A percentile compares a stretch with the other conserved stretches of the same genome.
phyloP scores from a whole-genome alignment of 179 eudicot genomes.

The Gypsophila paniculata region DNA sequence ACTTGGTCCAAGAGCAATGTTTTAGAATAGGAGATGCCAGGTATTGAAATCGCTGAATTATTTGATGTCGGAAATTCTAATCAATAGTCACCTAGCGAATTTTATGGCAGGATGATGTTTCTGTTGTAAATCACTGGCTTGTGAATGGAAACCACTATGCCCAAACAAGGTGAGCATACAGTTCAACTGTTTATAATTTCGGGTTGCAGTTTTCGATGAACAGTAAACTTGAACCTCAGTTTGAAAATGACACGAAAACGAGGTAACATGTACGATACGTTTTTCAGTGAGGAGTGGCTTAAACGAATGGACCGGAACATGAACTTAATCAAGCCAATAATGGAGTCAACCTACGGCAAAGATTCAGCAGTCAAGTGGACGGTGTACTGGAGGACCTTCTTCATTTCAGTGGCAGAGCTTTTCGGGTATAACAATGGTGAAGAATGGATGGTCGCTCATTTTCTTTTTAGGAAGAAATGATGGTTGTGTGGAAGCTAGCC shows the following conservation, averaged over 20 bases:
- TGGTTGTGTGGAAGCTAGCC: not conserved
- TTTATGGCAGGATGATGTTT: slow-evolving; percentile 74
- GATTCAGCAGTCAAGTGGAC: slow-evolving; percentile 85
- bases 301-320: slow-evolving; percentile 71
- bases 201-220: not conserved
- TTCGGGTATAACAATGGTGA: slow-evolving; percentile 85
- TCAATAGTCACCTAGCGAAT: not conserved
- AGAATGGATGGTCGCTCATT: slow-evolving; percentile 96
- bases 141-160: slow-evolving; percentile 92
- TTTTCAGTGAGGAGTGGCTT: slow-evolving; percentile 91
- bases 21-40: too few relatives aligned
- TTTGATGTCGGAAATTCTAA: too few relatives aligned
- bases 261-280: not conserved
- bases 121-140: slow-evolving; percentile 87
- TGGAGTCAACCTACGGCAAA: slow-evolving; percentile 88
- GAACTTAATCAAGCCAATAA: slow-evolving; percentile 61
- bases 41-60: too few relatives aligned
- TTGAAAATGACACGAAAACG: slow-evolving; percentile 1
- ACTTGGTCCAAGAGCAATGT: too few relatives aligned
- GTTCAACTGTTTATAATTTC: not conserved
- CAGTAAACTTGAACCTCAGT: not conserved
- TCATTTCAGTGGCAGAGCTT: slow-evolving; percentile 87
- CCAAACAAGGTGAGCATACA: slow-evolving; percentile 62
- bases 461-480: slow-evolving; percentile 75
- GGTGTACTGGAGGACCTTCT: slow-evolving; percentile 93